Evolutionary conservation across 257 asterid genomes (phyloP).

Genomic region (Lycium barbarum): DNA sequence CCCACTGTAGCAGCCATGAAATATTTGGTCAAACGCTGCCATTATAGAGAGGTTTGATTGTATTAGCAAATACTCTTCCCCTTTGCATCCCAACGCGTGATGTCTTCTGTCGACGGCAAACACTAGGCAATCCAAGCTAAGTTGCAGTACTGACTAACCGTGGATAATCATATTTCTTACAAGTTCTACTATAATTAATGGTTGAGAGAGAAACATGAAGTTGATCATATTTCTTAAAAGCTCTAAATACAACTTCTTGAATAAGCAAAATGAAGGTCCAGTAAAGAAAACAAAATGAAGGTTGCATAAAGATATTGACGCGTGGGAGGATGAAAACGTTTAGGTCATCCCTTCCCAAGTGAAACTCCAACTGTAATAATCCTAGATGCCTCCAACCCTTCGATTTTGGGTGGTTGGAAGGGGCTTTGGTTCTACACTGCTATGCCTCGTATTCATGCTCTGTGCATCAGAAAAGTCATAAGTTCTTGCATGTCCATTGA

Average conservation of each 20-base stretch:
- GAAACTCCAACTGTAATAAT: neutral
- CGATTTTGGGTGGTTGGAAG: too few relatives aligned
- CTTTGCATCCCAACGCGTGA: neutral
- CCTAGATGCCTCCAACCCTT: too few relatives aligned
- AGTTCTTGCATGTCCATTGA: too few relatives aligned
- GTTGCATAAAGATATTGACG: neutral
- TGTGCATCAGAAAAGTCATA: too few relatives aligned
- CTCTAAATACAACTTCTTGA: neutral
- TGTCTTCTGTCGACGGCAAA: neutral
- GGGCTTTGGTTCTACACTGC: too few relatives aligned
- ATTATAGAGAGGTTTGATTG: too few relatives aligned
- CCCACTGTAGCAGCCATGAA: too few relatives aligned
- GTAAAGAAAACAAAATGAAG: neutral
- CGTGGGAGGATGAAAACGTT: neutral
- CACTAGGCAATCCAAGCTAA: too few relatives aligned
- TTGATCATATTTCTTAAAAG: neutral
- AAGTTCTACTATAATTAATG: neutral
- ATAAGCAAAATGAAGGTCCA: neutral
- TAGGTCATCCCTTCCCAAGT: neutral
- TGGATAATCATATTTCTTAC: too few relatives aligned
- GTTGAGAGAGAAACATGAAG: neutral
- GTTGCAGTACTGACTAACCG: too few relatives aligned
- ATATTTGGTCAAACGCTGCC: too few relatives aligned
- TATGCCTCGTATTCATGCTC: too few relatives aligned
- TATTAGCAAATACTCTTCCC: neutral